Base-by-base conservation (phyloP, 441 rosid species). In the Cnidoscolus chayamansa region DNA sequence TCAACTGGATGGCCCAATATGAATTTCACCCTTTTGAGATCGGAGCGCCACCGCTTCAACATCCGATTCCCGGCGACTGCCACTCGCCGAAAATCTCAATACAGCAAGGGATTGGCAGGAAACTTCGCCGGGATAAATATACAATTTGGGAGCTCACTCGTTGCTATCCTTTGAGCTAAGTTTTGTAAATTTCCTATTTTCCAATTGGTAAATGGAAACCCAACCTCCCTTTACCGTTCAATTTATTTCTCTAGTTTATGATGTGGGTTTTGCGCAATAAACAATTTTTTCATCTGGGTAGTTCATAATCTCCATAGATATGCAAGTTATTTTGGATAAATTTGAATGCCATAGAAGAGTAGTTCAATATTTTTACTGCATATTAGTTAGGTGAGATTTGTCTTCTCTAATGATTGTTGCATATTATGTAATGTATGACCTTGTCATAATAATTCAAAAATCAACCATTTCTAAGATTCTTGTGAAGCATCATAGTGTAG, bases 381-480 rank as follows among this genome's bases (percentile, higher is more conserved):
- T 4, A 11, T 20, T 19, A 17, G 19, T 55, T 55, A 17, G 20
- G 10, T 48, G 58, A 15, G 43, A 11, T 32, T 59, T 48, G 71
- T 66, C 71, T 31, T 73, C 13, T 47, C n/a, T 57, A 47, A 73
- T 65, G 59, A 57, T 65, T 47, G 32, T 67, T 67, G 71, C 20
- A 16, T 51, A n/a, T 37, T 17, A 17, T 50, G 62, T 54, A 48
- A 2, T 49, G 60, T 56, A 50, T 58, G 57, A 57, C 57, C 61
- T 55, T 35, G 15, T 56, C 19, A 75, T 55, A 71, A 25, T 68
- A 13, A 51, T 69, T 79, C 68, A 43, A n/a, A 57, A 63, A 64
- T 50, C 56, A 32, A 70, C 9, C 3, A 5, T 8, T 51, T 53
- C 17, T 37, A 69, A 62, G 62, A 69, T 70, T 49, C 55, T n/a